A percentile compares a stretch with the other conserved stretches of the same genome.
These are phyloP conservation scores for Anisodus tanguticus DNA, from an alignment of 257 asterid species.

Conservation along the genomic window DNA sequence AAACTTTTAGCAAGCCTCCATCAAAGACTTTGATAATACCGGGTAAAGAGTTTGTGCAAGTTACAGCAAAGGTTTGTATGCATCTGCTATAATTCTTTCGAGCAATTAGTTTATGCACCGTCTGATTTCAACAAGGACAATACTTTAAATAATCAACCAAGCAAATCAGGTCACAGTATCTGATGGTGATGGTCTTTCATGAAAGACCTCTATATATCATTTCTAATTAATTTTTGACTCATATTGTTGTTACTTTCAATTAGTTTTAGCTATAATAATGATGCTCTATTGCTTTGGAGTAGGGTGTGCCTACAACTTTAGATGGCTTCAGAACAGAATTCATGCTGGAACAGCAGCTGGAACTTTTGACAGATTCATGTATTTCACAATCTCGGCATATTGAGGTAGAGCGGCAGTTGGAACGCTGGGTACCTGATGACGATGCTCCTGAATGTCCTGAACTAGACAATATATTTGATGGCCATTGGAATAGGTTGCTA, in stretches of 20 bases:
- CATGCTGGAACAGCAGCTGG: constrained; percentile 73
- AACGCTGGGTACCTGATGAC: constrained; percentile 93
- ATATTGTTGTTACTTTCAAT: background rate
- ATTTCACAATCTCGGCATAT: constrained; percentile 78
- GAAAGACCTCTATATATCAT: constrained; percentile 13
- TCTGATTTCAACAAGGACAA: background rate
- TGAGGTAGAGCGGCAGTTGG: constrained; percentile 79
- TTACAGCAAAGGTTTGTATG: constrained; percentile 77
- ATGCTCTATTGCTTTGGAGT: constrained; percentile 39
- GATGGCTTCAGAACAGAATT: constrained; percentile 67
- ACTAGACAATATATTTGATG: constrained; percentile 78
- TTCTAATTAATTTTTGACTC: constrained; percentile 13
- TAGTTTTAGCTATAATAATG: constrained; percentile 15
- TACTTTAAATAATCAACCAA: background rate
- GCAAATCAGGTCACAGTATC: background rate
- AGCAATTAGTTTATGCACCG: background rate
- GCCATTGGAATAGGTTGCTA: constrained; percentile 80
- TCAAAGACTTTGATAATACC: constrained; percentile 71
- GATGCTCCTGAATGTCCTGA: constrained; percentile 72
- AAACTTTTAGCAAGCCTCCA: constrained; percentile 58
- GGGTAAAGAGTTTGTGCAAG: constrained; percentile 86
- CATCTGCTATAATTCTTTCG: constrained; percentile 22
- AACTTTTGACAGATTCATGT: constrained; percentile 83
- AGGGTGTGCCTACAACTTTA: constrained; percentile 78
- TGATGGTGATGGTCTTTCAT: background rate